Percentiles rank a stretch among this genome's conserved stretches.
Evolutionary conservation across 1,284 basidiomycete genomes (phyloP).

Genomic region (Ganoderma multipileum): DNA sequence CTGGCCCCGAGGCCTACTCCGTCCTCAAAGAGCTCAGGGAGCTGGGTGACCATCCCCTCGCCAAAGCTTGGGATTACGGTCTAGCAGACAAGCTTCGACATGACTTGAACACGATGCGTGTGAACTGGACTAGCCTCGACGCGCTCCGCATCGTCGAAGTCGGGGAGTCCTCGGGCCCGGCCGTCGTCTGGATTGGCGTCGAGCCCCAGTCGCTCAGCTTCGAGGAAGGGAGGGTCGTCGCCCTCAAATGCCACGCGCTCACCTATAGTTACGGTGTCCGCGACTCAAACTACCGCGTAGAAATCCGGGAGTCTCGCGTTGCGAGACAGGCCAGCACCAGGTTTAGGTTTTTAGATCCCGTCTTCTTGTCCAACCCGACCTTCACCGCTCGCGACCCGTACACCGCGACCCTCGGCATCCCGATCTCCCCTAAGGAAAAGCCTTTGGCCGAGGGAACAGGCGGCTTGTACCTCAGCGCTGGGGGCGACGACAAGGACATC

Average conservation of each 20-base stretch:
- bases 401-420: slow-evolving; percentile 30
- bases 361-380: slow-evolving; percentile 8
- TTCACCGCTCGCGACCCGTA: slow-evolving; percentile 28
- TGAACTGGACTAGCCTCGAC: slow-evolving; percentile 38
- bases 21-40: background rate
- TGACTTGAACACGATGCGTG: slow-evolving; percentile 2
- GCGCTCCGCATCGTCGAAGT: slow-evolving; percentile 33
- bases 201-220: slow-evolving; percentile 17
- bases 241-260: slow-evolving; percentile 17
- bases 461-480: slow-evolving; percentile 22
- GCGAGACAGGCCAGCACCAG: background rate
- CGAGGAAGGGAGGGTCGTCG: slow-evolving; percentile 17
- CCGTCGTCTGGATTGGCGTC: slow-evolving; percentile 28
- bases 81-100: background rate
- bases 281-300: slow-evolving; percentile 19
- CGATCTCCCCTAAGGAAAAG: slow-evolving; percentile 21
- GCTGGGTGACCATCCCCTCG: background rate
- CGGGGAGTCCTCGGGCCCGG: slow-evolving; percentile 13
- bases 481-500: slow-evolving; percentile 35
- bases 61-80: background rate
- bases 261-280: slow-evolving; percentile 19
- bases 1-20: background rate
- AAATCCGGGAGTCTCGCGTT: slow-evolving; percentile 27
- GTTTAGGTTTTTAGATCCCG: slow-evolving; percentile 13
- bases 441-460: slow-evolving; percentile 23